Base-by-base conservation (phyloP, 2,329 filamentous ascomycete genomes). In the Botrytis aclada region DNA sequence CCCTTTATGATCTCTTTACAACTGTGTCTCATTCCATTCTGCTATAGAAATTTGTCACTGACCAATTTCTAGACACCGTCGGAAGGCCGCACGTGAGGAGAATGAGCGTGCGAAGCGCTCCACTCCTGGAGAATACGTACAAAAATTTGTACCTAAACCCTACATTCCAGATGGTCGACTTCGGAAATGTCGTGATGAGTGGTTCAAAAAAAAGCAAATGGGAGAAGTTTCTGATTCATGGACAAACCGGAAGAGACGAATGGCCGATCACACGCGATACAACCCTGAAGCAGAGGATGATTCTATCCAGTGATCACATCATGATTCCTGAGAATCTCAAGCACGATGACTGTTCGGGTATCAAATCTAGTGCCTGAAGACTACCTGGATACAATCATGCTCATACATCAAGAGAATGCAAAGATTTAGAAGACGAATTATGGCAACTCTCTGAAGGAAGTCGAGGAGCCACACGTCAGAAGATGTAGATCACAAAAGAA, bases 371-470 rank as follows among this genome's bases (percentile, higher is more conserved):
- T 25, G 20, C 47, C 14, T 51, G 12, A 14, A 51, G 4, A 51
- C 25, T 25, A 25, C 8, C 22, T 8, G 20, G 22, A 25, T 4
- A 51, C 45, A 51, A 51, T 12, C 22, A 10, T 6, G 10, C 10
- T 14, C 22, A 4, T 12, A n/a, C 22, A 6, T n/a, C 1, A 4
- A 51, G 47, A 14, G 5, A 25, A 51, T 25, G 22, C 4, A 2
- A 51, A 14, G 25, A 4, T 6, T 1, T 4, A 14, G 2, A 12
- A n/a, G 22, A n/a, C 1, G 14, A 51, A 6, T 1, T 12, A 51
- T 14, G 10, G 2, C 10, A 51, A 6, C 4, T 51, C 10, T 14
- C 47, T 51, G 4, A n/a, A 25, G 12, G 25, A 51, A 25, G 2
- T 14, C 22, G 0, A 51, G 45, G 25, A 25, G 45, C 45, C 22